phyloP scores from a whole-genome alignment of 2,329 filamentous ascomycete genomes.

The Drechslerella stenobrocha region DNA sequence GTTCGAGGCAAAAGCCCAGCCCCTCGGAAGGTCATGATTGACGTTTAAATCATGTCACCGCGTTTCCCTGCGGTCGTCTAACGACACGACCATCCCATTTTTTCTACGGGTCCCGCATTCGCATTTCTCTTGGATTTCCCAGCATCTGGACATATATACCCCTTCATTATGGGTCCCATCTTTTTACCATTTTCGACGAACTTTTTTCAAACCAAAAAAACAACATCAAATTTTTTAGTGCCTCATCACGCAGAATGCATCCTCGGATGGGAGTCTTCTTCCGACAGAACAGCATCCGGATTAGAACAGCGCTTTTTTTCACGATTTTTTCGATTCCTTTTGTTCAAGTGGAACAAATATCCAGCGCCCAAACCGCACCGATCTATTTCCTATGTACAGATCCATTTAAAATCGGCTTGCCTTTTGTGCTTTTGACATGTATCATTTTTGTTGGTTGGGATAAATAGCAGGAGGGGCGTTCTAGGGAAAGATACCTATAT shows the following conservation, averaged over 20 bases:
- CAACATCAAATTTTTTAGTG: conserved; percentile 4
- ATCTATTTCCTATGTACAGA: conserved; percentile 43
- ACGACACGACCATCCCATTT: neutral
- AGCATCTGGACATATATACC: conserved; percentile 12
- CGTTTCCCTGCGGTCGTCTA: neutral
- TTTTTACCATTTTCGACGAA: neutral
- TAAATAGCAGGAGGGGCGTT: conserved; percentile 51
- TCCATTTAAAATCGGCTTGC: conserved; percentile 36
- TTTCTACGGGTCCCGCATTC: conserved; percentile 10
- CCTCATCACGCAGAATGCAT: conserved; percentile 28
- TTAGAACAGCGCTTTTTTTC: conserved; percentile 47
- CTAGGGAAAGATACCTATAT: conserved; percentile 51
- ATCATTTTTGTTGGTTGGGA: conserved; percentile 41
- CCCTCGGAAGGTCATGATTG: conserved; percentile 44
- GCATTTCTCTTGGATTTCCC: conserved; percentile 4
- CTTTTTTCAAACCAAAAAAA: conserved; percentile 8
- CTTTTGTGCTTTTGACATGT: conserved; percentile 21
- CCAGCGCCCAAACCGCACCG: conserved; percentile 47
- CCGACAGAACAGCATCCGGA: conserved; percentile 33
- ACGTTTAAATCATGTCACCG: conserved; percentile 18
- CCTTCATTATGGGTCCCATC: conserved; percentile 6
- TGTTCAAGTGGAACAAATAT: conserved; percentile 1
- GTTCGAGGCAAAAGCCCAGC: conserved; percentile 42
- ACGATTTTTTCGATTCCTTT: conserved; percentile 12
- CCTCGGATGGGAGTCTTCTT: conserved; percentile 19